Conservation (phyloP, 2,329 filamentous ascomycete genomes). For the Aureobasidium sp. region DNA sequence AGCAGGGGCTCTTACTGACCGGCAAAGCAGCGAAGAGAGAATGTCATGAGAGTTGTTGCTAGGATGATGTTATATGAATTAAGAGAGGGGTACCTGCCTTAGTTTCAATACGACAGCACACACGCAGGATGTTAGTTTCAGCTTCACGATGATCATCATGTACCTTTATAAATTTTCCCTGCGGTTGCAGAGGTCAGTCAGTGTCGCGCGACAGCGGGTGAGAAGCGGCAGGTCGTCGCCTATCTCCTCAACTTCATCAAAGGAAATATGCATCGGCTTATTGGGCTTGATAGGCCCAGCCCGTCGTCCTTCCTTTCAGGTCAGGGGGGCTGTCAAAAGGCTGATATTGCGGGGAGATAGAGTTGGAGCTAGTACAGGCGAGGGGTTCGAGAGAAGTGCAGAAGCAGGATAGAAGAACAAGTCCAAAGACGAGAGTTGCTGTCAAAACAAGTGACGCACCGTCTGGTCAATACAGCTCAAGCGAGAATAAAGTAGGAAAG, state of each 20-base stretch:
- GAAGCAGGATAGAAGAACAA: conserved; percentile 1
- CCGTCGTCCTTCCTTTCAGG: not conserved
- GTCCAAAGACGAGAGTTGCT: not conserved
- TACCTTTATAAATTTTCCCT: not conserved
- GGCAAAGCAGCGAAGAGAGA: not conserved
- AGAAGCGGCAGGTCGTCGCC: not conserved
- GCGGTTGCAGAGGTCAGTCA: not conserved
- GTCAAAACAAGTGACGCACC: not conserved
- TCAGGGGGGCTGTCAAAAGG: not conserved
- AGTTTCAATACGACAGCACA: not conserved
- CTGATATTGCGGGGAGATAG: conserved; percentile 10
- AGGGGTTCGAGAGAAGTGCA: conserved; percentile 1
- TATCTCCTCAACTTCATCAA: not conserved
- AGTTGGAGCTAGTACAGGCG: not conserved
- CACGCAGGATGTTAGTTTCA: conserved; percentile 6
- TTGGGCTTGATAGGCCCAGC: conserved; percentile 10
- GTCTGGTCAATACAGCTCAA: not conserved
- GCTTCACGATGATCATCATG: conserved; percentile 1
- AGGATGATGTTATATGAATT: not conserved
- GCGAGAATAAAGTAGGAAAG: not conserved
- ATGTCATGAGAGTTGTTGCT: not conserved
- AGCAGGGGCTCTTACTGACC: no score
- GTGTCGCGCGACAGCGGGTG: not conserved
- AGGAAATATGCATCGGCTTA: not conserved
- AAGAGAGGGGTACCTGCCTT: conserved; percentile 9